Base-by-base conservation (phyloP, 352 stramenopile genomes). In the Globisporangium paddicum region DNA sequence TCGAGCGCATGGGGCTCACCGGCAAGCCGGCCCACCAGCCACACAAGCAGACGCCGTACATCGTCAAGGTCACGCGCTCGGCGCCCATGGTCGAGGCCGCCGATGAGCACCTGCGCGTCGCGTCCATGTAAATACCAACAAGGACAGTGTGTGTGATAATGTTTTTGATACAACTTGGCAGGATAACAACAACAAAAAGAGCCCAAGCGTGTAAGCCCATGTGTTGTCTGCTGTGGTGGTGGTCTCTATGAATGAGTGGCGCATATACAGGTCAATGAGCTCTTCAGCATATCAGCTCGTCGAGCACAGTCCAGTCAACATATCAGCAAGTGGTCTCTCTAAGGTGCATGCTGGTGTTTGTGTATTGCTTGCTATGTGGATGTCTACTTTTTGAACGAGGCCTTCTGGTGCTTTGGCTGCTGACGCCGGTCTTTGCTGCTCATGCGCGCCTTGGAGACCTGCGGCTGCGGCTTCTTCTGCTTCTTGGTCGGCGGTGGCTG, bases 1-100 rank as follows among this genome's bases (percentile, higher is more conserved):
- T 99, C 58, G 63, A 89, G 32, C 96, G 96, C 71, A 89, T 99
- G 63, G 96, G 96, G 14, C 90, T 99, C 49, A 79, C 82, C 16
- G 95, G 95, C 55, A 99, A 98, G 80, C 93, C 94, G 18, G 93
- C 96, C n/a, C 96, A 98, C 77, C 87, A 91, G 58, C 80, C 68
- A 60, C 92, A 89, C 75, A 82, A 82, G 63, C 64, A 84, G 62
- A 86, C 84, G 58, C 84, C 81, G 19, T 91, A 93, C 70, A 87
- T 91, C 45, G 84, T 90, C 64, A 86, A 93, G 67, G 73, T 91
- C 41, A 90, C 71, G 58, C 81, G 87, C 67, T 90, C 82, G 58
- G 71, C 64, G 35, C 68, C 75, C 13, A 49, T 40, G 14, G 61
- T 45, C 5, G 65, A 68, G 59, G 28, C 42, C 5, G 64, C 72